phyloP scores from a whole-genome alignment of 2,329 filamentous ascomycete species.

The Aureobasidium musti region DNA sequence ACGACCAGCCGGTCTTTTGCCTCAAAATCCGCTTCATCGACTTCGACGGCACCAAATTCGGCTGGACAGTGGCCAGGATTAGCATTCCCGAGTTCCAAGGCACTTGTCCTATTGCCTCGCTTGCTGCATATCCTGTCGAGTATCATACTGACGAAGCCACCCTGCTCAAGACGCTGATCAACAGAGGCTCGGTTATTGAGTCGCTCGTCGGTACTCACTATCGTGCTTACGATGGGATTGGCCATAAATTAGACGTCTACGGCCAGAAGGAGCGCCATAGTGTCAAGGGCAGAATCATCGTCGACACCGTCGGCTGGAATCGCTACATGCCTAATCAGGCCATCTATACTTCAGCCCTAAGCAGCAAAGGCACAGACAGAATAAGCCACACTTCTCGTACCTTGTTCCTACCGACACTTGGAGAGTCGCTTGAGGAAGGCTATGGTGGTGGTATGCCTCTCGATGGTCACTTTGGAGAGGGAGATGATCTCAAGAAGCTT shows the following conservation, averaged over 20 bases:
- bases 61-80: constrained; percentile 39
- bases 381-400: background rate
- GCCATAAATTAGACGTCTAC: constrained; percentile 43
- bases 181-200: constrained; percentile 52
- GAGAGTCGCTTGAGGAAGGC: constrained; percentile 30
- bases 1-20: constrained; percentile 45
- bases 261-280: constrained; percentile 45
- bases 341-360: constrained; percentile 43
- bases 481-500: constrained; percentile 35
- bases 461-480: constrained; percentile 39
- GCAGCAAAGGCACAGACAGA: constrained; percentile 31
- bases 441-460: constrained; percentile 39
- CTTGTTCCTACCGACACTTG: background rate
- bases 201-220: constrained; percentile 53
- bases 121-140: constrained; percentile 49
- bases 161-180: constrained; percentile 46
- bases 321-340: constrained; percentile 49
- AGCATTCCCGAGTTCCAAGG: constrained; percentile 43
- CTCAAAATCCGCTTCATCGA: constrained; percentile 40
- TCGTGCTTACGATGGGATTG: constrained; percentile 53
- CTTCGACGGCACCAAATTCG: constrained; percentile 45
- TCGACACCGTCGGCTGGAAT: constrained; percentile 55
- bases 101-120: constrained; percentile 43
- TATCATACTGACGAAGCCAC: constrained; percentile 47
- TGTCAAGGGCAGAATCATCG: constrained; percentile 54